These are phyloP conservation scores for Pythium biforme DNA, from an alignment of 352 stramenopile species.

Conservation along the genomic window DNA sequence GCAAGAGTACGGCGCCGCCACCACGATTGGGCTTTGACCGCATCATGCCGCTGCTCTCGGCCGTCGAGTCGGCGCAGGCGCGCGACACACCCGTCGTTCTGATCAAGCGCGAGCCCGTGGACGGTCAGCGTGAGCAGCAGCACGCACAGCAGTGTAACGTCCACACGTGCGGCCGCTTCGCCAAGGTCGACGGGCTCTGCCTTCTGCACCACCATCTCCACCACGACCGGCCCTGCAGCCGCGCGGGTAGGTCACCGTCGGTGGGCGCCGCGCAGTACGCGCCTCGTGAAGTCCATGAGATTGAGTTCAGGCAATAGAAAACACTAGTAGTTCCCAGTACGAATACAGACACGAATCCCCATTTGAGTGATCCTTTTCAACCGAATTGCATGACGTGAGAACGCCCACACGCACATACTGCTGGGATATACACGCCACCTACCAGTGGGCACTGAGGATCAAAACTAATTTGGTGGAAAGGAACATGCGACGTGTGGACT, in stretches of 20 bases:
- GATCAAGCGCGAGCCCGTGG: neutral
- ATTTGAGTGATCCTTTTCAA: too few species aligned
- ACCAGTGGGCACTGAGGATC: too few species aligned
- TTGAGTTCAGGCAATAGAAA: neutral
- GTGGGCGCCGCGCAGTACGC: neutral
- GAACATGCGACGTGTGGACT: neutral
- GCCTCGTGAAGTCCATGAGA: neutral
- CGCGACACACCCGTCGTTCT: neutral
- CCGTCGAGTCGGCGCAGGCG: neutral
- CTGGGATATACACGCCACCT: too few species aligned
- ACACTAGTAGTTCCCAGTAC: neutral
- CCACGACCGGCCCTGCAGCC: neutral
- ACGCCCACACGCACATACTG: too few species aligned
- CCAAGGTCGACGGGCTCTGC: slow-evolving; percentile 26
- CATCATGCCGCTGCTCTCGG: slow-evolving; percentile 9
- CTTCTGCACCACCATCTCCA: slow-evolving; percentile 18
- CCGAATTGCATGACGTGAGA: too few species aligned
- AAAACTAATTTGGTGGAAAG: too few species aligned
- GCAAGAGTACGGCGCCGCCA: neutral
- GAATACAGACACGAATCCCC: neutral
- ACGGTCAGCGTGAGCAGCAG: neutral
- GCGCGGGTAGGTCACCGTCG: neutral
- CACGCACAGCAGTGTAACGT: slow-evolving; percentile 2
- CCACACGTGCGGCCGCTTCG: slow-evolving; percentile 19
- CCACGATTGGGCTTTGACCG: neutral